Conservation (phyloP, 179 eudicot genomes). For the Silene coronaria region DNA sequence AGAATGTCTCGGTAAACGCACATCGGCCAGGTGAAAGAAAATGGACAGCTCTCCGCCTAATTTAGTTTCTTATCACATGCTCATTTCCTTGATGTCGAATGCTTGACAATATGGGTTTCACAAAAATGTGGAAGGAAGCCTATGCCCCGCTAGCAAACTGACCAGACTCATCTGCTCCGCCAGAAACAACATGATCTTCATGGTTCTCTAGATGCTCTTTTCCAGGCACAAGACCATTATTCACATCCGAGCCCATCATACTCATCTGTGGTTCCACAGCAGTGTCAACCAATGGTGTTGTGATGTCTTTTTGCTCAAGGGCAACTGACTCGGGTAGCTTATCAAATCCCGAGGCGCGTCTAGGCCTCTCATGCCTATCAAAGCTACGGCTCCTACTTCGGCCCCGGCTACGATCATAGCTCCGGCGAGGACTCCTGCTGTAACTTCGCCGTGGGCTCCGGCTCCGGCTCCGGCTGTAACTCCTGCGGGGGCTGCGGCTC, state of each 20-base stretch:
- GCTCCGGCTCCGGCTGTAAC: conserved; percentile 43
- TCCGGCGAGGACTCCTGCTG: conserved; percentile 48
- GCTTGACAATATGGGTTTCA: neutral
- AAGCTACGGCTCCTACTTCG: conserved; percentile 47
- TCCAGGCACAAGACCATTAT: neutral
- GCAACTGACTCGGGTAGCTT: conserved; percentile 19
- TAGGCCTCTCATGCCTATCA: conserved; percentile 38
- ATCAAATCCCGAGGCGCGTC: conserved; percentile 19
- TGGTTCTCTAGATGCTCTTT: conserved; percentile 8
- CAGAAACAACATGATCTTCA: conserved; percentile 14
- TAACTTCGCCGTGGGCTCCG: conserved; percentile 41
- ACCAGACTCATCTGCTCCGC: conserved; percentile 17
- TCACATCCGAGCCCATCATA: neutral
- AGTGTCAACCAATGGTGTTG: conserved; percentile 8
- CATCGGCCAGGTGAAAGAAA: neutral
- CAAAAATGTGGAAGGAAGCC: neutral
- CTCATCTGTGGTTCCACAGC: conserved; percentile 13
- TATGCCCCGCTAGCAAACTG: conserved; percentile 17
- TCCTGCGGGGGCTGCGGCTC: conserved; percentile 43
- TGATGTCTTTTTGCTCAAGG: conserved; percentile 16
- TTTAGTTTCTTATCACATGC: neutral
- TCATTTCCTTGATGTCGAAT: neutral
- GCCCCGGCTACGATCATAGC: conserved; percentile 31
- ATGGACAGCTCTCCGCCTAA: neutral
- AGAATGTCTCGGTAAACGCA: neutral